A percentile compares a stretch with the other conserved stretches of the same genome.
These are phyloP conservation scores for Termitomyces sp. DNA, from an alignment of 768 basidiomycete genomes.

Conservation along the genomic window DNA sequence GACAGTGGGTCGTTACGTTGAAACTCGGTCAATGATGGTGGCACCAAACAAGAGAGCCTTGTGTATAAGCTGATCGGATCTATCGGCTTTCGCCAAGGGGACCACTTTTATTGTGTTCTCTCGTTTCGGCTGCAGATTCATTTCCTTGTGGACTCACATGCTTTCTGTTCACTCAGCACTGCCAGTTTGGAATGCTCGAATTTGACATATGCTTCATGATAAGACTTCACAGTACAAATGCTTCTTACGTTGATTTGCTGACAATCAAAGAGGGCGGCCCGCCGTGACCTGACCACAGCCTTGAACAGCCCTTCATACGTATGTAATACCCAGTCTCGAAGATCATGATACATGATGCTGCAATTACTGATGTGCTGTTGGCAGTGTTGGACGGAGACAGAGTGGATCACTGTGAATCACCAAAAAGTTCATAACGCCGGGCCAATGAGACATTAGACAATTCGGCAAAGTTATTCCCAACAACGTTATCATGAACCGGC, in stretches of 20 bases:
- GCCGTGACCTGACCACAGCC: not conserved
- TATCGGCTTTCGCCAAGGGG: conserved; percentile 23
- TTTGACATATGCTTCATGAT: not conserved
- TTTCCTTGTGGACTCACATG: not conserved
- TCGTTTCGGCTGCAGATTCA: no score
- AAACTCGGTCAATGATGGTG: conserved; percentile 11
- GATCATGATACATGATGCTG: not conserved
- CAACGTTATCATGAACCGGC: not conserved
- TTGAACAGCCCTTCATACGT: not conserved
- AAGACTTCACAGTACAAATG: not conserved
- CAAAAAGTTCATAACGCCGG: not conserved
- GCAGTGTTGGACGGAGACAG: not conserved
- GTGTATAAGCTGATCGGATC: conserved; percentile 21
- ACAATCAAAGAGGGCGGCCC: no score
- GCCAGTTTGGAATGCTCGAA: no score
- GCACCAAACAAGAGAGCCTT: conserved; percentile 15
- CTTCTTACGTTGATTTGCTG: not conserved
- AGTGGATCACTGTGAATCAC: not conserved
- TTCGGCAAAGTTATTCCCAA: not conserved
- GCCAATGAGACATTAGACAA: not conserved
- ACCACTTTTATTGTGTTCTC: not conserved
- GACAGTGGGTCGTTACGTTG: conserved; percentile 11
- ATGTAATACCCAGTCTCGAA: not conserved
- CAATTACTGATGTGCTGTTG: not conserved
- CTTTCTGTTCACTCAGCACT: not conserved